Conservation (phyloP, 2,329 filamentous ascomycete species). For the Microdochium bolleyi region DNA sequence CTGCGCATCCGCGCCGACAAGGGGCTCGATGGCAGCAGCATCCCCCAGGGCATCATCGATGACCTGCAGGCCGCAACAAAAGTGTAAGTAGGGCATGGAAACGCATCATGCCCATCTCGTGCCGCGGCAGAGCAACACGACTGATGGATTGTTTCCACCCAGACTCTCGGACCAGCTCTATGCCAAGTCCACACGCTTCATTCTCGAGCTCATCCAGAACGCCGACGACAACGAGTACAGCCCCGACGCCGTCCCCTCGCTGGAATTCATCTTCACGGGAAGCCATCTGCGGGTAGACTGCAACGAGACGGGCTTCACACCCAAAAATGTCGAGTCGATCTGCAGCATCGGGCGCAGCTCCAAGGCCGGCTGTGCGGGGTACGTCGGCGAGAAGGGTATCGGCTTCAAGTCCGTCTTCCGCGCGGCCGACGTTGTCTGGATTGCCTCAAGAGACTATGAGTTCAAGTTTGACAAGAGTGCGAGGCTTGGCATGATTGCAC, state of each 20-base stretch:
- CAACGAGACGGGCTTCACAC: slow-evolving; percentile 39
- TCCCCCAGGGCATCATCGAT: background rate
- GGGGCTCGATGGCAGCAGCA: background rate
- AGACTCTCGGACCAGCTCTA: slow-evolving; percentile 36
- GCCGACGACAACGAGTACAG: slow-evolving; percentile 41
- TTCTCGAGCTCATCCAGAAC: slow-evolving; percentile 47
- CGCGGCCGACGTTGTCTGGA: slow-evolving; percentile 19
- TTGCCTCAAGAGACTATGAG: slow-evolving; percentile 17
- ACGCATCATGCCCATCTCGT: background rate
- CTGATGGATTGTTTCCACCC: background rate
- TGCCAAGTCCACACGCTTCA: slow-evolving; percentile 33
- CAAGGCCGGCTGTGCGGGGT: slow-evolving; percentile 29
- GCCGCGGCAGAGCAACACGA: background rate
- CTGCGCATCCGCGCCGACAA: background rate
- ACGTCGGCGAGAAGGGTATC: slow-evolving; percentile 43
- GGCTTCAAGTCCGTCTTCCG: slow-evolving; percentile 41
- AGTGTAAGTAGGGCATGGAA: background rate
- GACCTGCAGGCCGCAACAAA: background rate
- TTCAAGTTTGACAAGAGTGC: slow-evolving; percentile 20
- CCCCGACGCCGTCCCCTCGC: slow-evolving; percentile 20
- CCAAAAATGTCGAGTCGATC: slow-evolving; percentile 33
- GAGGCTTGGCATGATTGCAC: slow-evolving; percentile 24
- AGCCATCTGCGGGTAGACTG: slow-evolving; percentile 34
- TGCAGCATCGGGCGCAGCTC: slow-evolving; percentile 37
- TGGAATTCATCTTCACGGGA: slow-evolving; percentile 24